A percentile compares a stretch with the other conserved stretches of the same genome.
Conservation (phyloP, 768 basidiomycete genomes). For the Ephemerocybe angulata region DNA sequence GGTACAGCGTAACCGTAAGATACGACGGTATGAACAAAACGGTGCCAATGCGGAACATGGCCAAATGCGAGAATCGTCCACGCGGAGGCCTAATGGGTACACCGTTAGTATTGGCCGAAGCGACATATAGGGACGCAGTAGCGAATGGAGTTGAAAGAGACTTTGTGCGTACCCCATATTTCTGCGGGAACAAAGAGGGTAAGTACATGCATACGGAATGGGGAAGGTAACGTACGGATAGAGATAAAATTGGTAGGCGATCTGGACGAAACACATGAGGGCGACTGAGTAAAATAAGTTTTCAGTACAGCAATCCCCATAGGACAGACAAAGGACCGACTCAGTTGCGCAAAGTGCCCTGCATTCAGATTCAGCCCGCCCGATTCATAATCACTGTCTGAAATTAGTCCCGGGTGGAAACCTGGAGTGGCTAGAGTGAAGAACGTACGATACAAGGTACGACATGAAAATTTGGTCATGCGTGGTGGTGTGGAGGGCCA, state of each 20-base stretch:
- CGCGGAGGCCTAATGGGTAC: slow-evolving; percentile 60
- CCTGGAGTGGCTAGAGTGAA: slow-evolving; percentile 2
- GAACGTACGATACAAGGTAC: slow-evolving; percentile 80
- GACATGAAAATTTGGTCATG: slow-evolving; percentile 92
- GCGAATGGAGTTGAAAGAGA: neutral
- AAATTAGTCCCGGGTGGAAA: slow-evolving; percentile 2
- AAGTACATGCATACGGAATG: slow-evolving; percentile 1
- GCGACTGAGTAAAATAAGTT: slow-evolving; percentile 53
- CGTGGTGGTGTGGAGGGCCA: slow-evolving; percentile 85
- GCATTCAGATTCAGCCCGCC: slow-evolving; percentile 93
- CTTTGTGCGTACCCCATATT: slow-evolving; percentile 54
- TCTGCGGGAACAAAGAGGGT: slow-evolving; percentile 27
- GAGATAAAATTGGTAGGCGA: slow-evolving; percentile 86
- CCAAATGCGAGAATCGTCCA: slow-evolving; percentile 76
- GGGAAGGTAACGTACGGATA: slow-evolving; percentile 64
- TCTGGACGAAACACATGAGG: slow-evolving; percentile 91
- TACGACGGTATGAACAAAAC: slow-evolving; percentile 88
- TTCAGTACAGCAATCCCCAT: neutral
- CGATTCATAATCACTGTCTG: slow-evolving; percentile 62
- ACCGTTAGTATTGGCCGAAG: slow-evolving; percentile 7
- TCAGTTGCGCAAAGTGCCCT: slow-evolving; percentile 88
- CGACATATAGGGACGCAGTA: neutral
- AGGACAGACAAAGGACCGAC: slow-evolving; percentile 36
- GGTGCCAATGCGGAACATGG: slow-evolving; percentile 89
- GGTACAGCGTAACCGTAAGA: slow-evolving; percentile 72